Percentiles rank a stretch among this genome's conserved stretches.
Evolutionary conservation across 352 stramenopile species (phyloP).

Genomic region (Globisporangium cystogenes): DNA sequence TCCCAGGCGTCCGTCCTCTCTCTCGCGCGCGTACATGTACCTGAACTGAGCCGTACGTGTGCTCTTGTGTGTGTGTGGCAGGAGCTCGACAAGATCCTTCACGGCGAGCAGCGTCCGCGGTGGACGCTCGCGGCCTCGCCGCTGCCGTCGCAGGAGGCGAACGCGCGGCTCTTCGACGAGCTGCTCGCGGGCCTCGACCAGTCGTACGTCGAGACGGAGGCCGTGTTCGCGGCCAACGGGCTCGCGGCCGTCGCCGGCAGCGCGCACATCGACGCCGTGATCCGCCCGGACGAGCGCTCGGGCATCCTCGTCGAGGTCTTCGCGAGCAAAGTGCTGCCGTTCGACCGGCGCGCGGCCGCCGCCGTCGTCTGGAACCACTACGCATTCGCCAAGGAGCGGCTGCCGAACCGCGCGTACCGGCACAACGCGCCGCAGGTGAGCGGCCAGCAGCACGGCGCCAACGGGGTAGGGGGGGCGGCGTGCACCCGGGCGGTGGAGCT

Average conservation of each 20-base stretch:
- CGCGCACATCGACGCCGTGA: slow-evolving; percentile 24
- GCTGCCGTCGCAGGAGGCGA: slow-evolving; percentile 7
- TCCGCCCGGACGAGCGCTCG: slow-evolving; percentile 26
- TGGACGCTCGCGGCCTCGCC: slow-evolving; percentile 8
- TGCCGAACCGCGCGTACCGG: slow-evolving; percentile 36
- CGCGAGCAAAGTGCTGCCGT: slow-evolving; percentile 41
- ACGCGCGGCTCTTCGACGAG: slow-evolving; percentile 17
- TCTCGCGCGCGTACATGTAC: too few relatives aligned
- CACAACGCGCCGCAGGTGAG: slow-evolving; percentile 32
- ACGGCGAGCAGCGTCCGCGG: background rate
- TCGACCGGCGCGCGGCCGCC: slow-evolving; percentile 31
- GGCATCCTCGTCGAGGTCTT: slow-evolving; percentile 38
- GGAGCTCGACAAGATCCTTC: slow-evolving; percentile 1
- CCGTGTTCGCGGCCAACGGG: slow-evolving; percentile 29
- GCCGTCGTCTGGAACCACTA: slow-evolving; percentile 41
- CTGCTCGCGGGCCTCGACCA: slow-evolving; percentile 20
- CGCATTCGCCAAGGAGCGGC: slow-evolving; percentile 22
- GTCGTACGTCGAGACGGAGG: slow-evolving; percentile 22
- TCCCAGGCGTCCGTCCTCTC: too few relatives aligned
- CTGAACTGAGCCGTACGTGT: too few relatives aligned
- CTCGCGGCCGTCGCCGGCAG: slow-evolving; percentile 23
- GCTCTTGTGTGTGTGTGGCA: background rate
- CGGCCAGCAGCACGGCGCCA: too few relatives aligned
- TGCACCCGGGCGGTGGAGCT: too few relatives aligned
- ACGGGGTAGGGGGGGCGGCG: too few relatives aligned